Evolutionary conservation across 352 stramenopile genomes (phyloP).

Genomic region (Globisporangium megalacanthum): DNA sequence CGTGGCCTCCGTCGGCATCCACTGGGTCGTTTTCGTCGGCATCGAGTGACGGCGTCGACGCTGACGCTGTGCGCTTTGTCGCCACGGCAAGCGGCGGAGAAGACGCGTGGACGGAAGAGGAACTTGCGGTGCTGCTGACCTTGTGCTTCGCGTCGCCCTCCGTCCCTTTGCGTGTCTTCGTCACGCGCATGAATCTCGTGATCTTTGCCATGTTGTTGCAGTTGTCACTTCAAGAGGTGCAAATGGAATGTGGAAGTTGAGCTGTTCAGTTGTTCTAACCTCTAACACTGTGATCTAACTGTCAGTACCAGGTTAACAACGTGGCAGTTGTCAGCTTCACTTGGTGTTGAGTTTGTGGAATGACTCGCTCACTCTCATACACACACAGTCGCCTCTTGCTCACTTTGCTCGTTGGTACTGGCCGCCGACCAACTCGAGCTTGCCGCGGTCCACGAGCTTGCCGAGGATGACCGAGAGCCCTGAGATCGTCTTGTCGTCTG

Average conservation of each 20-base stretch:
- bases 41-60: conserved; percentile 16
- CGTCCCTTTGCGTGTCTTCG: conserved; percentile 42
- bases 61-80: background rate
- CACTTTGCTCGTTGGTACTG: conserved; percentile 48
- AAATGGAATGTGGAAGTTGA: too few relatives aligned
- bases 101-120: conserved; percentile 10
- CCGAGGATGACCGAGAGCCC: conserved; percentile 60
- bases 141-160: conserved; percentile 19
- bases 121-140: conserved; percentile 7
- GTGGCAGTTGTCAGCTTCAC: too few relatives aligned
- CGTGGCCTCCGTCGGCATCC: conserved; percentile 21
- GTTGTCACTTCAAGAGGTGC: background rate
- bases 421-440: conserved; percentile 56
- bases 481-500: conserved; percentile 82
- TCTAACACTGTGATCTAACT: too few relatives aligned
- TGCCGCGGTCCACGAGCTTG: conserved; percentile 64
- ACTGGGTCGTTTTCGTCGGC: conserved; percentile 2
- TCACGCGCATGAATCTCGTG: conserved; percentile 61
- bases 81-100: background rate
- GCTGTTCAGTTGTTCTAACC: too few relatives aligned
- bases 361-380: background rate
- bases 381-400: background rate
- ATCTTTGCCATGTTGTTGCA: conserved; percentile 46
- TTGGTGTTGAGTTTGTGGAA: too few relatives aligned
- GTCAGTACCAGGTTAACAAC: too few relatives aligned